Base-by-base conservation (phyloP, 2,329 filamentous ascomycete genomes). In the Sordariomycetes sp. region DNA sequence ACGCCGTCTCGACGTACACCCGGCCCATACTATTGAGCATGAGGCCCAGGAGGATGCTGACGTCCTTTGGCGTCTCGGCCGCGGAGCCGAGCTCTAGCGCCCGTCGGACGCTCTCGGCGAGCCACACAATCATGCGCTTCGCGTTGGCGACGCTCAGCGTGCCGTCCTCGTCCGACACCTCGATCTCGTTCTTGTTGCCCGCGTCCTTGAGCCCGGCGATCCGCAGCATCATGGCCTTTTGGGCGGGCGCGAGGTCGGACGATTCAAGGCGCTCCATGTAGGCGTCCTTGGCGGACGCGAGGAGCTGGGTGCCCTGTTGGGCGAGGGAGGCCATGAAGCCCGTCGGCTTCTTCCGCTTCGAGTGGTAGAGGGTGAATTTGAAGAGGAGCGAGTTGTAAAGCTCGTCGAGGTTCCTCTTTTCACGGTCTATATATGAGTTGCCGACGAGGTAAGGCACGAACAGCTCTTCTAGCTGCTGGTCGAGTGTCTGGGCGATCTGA, bases 81-180 rank as follows among this genome's bases (percentile, higher is more conserved):
- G 85, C 85, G 25, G 89, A 86, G 25, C 89, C 90, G n/a, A 99
- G 77, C 69, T 99, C 94, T 10, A 99, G 77, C 0, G 90, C 90
- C 61, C 94, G 80, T 45, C 94, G 88, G 25, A 99, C 92, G 61
- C 89, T 90, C 74, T 99, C 94, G 2, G 94, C 94, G 48, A 99
- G 76, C 94, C 94, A 99, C 67, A 89, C 95, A 60, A 99, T 80
- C 91, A 99, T 99, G 58, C 94, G 82, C 72, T 97, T 97, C n/a
- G 91, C 89, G 68, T 88, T 90, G n/a, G 83, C 77, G 4, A 95
- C 76, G 62, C 85, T 92, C 28, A 97, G 75, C 58, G 84, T 78
- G 36, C 94, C 94, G 65, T 99, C 92, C 66, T 92, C 85, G 59
- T 97, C 94, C 0, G 86, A 85, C 35, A 97, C 87, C 67, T 95